These are phyloP conservation scores for Cercophora samala DNA, from an alignment of 495 filamentous ascomycete genomes.

Conservation along the genomic window DNA sequence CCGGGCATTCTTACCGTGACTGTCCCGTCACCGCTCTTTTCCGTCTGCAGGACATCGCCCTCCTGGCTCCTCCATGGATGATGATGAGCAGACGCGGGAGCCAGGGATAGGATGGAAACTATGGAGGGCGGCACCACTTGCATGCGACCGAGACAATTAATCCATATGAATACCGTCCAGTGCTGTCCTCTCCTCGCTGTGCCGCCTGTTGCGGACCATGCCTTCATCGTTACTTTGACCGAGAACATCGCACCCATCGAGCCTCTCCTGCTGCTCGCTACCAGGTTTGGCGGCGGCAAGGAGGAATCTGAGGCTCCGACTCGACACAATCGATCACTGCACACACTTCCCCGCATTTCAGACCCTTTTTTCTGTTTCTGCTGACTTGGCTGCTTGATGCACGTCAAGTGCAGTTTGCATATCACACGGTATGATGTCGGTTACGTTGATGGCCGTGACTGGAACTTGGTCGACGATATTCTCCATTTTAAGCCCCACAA, in stretches of 20 bases:
- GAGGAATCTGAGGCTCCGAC: slow-evolving; percentile 6
- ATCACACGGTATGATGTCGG: slow-evolving; percentile 9
- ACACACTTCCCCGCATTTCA: slow-evolving; percentile 4
- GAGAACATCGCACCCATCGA: too few relatives aligned
- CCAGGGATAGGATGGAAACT: not conserved
- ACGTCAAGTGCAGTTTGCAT: slow-evolving; percentile 10
- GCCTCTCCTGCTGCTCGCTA: slow-evolving; percentile 8
- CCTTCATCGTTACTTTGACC: not conserved
- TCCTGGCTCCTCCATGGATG: not conserved
- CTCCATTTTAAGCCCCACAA: not conserved
- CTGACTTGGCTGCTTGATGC: slow-evolving; percentile 3
- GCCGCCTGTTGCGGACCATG: not conserved
- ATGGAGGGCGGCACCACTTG: not conserved
- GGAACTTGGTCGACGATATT: slow-evolving; percentile 11
- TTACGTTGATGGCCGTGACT: slow-evolving; percentile 22
- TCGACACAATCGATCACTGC: not conserved
- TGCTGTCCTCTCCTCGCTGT: not conserved
- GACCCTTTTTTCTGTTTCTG: not conserved
- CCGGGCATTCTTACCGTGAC: not conserved
- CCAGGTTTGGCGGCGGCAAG: not conserved
- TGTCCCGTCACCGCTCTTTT: slow-evolving; percentile 25
- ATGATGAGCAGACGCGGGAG: not conserved
- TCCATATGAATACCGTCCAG: not conserved
- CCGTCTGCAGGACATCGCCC: not conserved
- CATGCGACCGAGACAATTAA: not conserved